Base-by-base conservation (phyloP, 2,329 filamentous ascomycete species). In the Calonectria pauciramosa region DNA sequence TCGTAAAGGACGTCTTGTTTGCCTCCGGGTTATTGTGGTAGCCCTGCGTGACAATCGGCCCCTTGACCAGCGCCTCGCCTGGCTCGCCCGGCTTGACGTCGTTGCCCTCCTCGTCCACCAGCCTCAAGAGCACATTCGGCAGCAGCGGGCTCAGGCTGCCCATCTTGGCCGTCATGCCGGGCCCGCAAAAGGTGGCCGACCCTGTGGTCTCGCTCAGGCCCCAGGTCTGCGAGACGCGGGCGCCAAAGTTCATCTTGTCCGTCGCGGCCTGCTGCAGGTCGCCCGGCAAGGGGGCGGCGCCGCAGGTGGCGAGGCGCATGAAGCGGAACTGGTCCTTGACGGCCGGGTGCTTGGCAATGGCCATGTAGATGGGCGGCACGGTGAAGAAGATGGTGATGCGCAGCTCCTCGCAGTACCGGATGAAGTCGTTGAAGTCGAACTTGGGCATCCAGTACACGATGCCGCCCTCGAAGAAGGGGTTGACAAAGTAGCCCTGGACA, bases 21-120 rank as follows among this genome's bases (percentile, higher is more conserved):
- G 91, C 93, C 76, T 91, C 87, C 0, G 90, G 87, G 76, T 96
- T 95, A 78, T 93, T 92, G 77, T 92, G 88, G 79, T 95, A 96
- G 10, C 93, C 94, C 83, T 91, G 91, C 78, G 93, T 94, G 26
- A 95, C 86, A 76, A 94, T 93, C 0, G 94, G 93, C 0, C 94
- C 94, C 68, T 92, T 91, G 54, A 95, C 88, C 87, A 93, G 92
- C 1, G 94, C 85, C 82, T 94, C 93, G 5, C 93, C 93, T 0
- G 89, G 73, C 41, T 84, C 74, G 3, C 86, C 86, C 0, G 82
- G 82, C 36, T 82, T 77, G 0, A 87, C 86, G 30, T 88, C 86
- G 3, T 80, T 81, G 13, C 79, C 85, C 0, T 85, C 79, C 0
- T 88, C 86, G 38, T 86, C 86, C 6, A 88, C 85, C 5, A 88